Conservation (phyloP, 305 asterid genomes). For the Caryopteris hybrid region DNA sequence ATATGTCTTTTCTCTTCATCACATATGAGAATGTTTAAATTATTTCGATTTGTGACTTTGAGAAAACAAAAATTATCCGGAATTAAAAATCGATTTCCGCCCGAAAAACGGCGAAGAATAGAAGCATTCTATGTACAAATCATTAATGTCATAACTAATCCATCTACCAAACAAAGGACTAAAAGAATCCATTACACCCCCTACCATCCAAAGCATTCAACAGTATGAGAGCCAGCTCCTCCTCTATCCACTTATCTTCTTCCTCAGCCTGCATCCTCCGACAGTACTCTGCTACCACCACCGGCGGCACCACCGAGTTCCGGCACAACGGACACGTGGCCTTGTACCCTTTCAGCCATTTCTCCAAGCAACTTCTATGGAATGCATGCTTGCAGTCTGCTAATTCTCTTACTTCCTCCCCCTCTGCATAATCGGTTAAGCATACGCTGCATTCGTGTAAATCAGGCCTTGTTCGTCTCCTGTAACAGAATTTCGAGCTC, state of each 20-base stretch:
- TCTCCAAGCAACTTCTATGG: constrained; percentile 45
- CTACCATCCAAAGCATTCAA: constrained; percentile 23
- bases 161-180: not conserved
- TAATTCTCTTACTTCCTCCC: constrained; percentile 38
- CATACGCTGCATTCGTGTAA: constrained; percentile 42
- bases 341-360: constrained; percentile 36
- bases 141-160: too few species aligned
- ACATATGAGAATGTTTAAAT: too few species aligned
- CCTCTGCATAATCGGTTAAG: constrained; percentile 34
- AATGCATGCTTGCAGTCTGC: constrained; percentile 41
- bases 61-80: too few species aligned
- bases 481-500: constrained; percentile 30
- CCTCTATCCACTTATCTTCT: constrained; percentile 21
- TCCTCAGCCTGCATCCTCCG: constrained; percentile 15
- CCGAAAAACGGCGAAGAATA: too few species aligned
- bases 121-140: too few species aligned
- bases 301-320: constrained; percentile 34
- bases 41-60: too few species aligned
- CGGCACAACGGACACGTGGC: constrained; percentile 64
- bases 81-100: too few species aligned
- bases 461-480: constrained; percentile 7
- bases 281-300: constrained; percentile 23
- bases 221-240: constrained; percentile 32
- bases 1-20: too few species aligned
- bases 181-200: constrained; percentile 12